Base-by-base conservation (phyloP, 2,329 filamentous ascomycete species). In the Fusarium avenaceum region DNA sequence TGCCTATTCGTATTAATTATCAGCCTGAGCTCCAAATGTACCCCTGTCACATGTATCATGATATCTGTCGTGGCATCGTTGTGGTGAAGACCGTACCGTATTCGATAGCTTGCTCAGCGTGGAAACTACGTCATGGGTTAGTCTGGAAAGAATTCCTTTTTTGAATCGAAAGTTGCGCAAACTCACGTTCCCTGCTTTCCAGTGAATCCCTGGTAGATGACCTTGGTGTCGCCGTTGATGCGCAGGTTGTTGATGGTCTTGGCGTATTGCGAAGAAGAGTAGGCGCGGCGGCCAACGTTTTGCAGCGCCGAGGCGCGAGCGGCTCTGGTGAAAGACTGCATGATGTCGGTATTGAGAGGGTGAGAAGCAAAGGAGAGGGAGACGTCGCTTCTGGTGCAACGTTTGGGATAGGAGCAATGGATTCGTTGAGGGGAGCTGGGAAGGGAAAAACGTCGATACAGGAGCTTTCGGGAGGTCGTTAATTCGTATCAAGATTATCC, bases 121-220 rank as follows among this genome's bases (percentile, higher is more conserved):
- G 96, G 87, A 99, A 99, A 76, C 95, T 98, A 74, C 57, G 45
- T 61, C 61, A 57, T 45, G 54, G 30, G 52, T 74, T 56, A 74
- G 65, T 24, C 47, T 28, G 44, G 17, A 42, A 28, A 35, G 30
- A 39, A 13, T 28, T 39, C 7, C n/a, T 11, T 5, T 28, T 28
- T 32, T 14, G 39, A 26, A 24, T 4, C 11, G 10, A 15, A 22
- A 33, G 19, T 20, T 50, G 22, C 30, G 32, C 43, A 59, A 55
- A 90, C 90, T 83, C 81, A 94, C 91, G 92, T 95, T 91, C 93
- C 93, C 87, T 97, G 94, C 87, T 93, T 96, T 80, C 95, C 95
- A 58, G 95, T 98, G 82, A 98, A 98, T 74, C 96, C 96, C 85
- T 99, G 96, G 86, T 89, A 98, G 77, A 98, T 85, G 73, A 99